Base-by-base conservation (phyloP, 2,329 filamentous ascomycete genomes). In the Ophiosphaerella herpotricha region DNA sequence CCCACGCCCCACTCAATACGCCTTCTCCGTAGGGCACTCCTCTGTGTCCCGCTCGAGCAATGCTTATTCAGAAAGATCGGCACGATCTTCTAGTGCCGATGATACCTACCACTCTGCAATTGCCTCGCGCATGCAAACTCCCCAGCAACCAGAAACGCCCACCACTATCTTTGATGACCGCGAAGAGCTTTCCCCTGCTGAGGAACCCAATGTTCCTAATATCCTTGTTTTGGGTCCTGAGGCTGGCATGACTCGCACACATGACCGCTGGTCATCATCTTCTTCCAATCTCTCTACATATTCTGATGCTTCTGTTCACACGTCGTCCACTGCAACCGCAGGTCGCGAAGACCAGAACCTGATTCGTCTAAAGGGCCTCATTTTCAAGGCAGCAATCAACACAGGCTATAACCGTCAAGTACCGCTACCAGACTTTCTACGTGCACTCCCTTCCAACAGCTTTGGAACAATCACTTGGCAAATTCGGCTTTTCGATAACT, bases 101-200 rank as follows among this genome's bases (percentile, higher is more conserved):
- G 65, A 74, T 44, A 75, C 75, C 11, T 77, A 77, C 44, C 76
- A 78, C 58, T 75, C 75, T 29, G 76, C 75, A 12, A 65, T 73
- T 21, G 72, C 71, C 2, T 65, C 76, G 77, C 57, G 67, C 21
- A 61, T 59, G 39, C 58, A 65, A 32, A 54, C 58, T 1, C 53
- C 63, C 7, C 58, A 56, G 50, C 46, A 81, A 78, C 92, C 92
- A 1, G 93, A 97, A 75, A 97, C 92, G 0, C 92, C 92, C 0
- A 93, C 93, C 0, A 97, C 92, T 4, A 91, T 97, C 60, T 97
- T 97, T 63, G 93, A 97, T 71, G 92, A 97, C 67, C 91, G 88
- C 0, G 76, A 77, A 11, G 74, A 90, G 4, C 84, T 91, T 37
- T 95, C 91, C 0, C 90, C 93, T 48, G 63, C 70, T 11, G 89